Evolutionary conservation across 1,284 basidiomycete genomes (phyloP), one percentile per base, ranked within the genome.

Genomic region (Paramarasmius palmivorus): DNA sequence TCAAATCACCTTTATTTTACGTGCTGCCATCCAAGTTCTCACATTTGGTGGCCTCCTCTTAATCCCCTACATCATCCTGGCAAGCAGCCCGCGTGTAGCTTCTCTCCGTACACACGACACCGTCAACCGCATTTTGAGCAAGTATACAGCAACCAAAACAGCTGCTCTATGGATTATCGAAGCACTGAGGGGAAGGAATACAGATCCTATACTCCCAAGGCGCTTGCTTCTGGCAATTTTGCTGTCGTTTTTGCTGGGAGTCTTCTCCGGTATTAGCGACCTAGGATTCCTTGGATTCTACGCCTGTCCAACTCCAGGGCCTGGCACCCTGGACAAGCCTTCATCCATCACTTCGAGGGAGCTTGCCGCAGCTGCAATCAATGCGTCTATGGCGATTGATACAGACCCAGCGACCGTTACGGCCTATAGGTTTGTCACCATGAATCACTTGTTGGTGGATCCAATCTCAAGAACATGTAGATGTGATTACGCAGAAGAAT

Each of bases 1-100:
- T 40, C 59, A 62, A 49, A 42, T 62, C 36, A 61, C 62, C 6
- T 63, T 64, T 44, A 53, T 63, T 47, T 35, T 63, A 29, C 59
- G 62, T 44, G 58, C 59, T 25, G 53, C 53, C 32, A 59, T 64
- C 35, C 61, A 63, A 42, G 55, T 57, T 29, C 56, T 63, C 5
- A 50, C 61, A 0, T 61, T 57, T 47, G 58, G 54, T 4, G 62
- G 61, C 2, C 40, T 57, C n/a, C 59, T 59, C 37, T 50, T 65
- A 17, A 47, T 65, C 29, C 53, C 57, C 10, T 47, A 55, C 48
- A 50, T 64, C 15, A 55, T 65, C 42, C 53, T 65, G 20, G 58
- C 51, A 15, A 57, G 55, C 23, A 50, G 60, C 7, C 63, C 63
- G 4, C 59, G 58, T 6, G 46, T 57, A 20, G 61, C 59, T 9